A percentile compares a stretch with the other conserved stretches of the same genome.
Evolutionary conservation across 106 monocot species (phyloP).

Genomic region (Cymbidium sinense): DNA sequence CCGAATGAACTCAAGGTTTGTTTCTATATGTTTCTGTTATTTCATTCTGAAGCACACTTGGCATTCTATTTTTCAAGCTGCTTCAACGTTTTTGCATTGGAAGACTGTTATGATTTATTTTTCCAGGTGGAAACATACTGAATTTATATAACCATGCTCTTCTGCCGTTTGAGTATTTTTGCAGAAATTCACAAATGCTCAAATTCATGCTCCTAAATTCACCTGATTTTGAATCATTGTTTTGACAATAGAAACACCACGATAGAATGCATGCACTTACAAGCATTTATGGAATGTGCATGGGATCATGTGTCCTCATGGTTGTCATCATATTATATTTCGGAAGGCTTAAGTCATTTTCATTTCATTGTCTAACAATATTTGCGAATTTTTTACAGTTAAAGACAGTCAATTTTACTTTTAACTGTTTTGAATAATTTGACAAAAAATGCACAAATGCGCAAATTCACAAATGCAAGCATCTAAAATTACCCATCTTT

Average conservation of each 20-base stretch:
- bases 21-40: neutral
- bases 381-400: neutral
- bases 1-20: conserved; percentile 69
- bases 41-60: neutral
- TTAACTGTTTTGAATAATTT: neutral
- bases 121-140: neutral
- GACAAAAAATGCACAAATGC: neutral
- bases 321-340: neutral
- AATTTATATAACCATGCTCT: neutral
- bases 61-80: neutral
- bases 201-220: neutral
- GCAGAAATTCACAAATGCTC: neutral
- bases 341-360: neutral
- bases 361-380: neutral
- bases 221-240: neutral
- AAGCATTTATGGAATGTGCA: neutral
- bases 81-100: neutral
- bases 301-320: neutral
- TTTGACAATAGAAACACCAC: neutral
- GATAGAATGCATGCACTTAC: neutral
- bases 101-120: neutral
- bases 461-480: neutral
- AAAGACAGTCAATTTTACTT: neutral
- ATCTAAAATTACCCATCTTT: neutral
- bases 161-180: too few relatives aligned